Evolutionary conservation across 2,329 filamentous ascomycete genomes (phyloP), one percentile per base, ranked within the genome.

Genomic region (Geosmithia putterillii): DNA sequence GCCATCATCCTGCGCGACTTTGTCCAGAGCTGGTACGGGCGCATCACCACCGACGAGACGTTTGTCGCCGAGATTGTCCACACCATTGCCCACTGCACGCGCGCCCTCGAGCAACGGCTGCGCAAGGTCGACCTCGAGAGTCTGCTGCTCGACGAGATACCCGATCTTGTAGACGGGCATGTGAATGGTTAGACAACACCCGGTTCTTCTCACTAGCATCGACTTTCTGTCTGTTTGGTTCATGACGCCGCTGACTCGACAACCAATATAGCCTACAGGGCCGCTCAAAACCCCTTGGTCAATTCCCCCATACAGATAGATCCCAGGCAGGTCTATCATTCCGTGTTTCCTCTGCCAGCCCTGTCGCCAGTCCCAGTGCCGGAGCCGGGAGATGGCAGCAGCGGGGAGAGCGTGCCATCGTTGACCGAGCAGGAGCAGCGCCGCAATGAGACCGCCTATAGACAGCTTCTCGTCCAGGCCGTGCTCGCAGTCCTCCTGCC

Each of bases 1-100:
- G 85, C 92, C 42, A 83, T 96, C 46, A 79, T 96, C 48, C 71
- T 95, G 53, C 81, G 85, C 55, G 88, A 95, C 50, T 95, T 88
- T 59, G 84, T 98, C 34, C 82, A 92, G 60, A 80, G 79, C 25
- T 98, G 92, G 92, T 98, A 98, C 67, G 73, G 71, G 50, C 90
- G 83, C 60, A 92, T 98, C 60, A 95, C 90, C 1, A 79, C 87
- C 3, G 90, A 98, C 62, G 84, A 89, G 57, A 73, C 78, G 12
- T 94, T 98, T 57, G 81, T 92, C 47, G 81, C 83, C 51, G 89
- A 95, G 65, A 75, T 95, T 45, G 73, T 96, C 43, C 86, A 87
- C 56, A 81, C 95, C 51, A 85, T 96, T 54, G 92, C 90, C 36
- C 90, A 96, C 62, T 92, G 86, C 61, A 95, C 87, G 36, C 74